Percentiles rank a stretch among this genome's conserved stretches.
Evolutionary conservation across 2,329 filamentous ascomycete genomes (phyloP).

Genomic region (Aspergillus intermedius): DNA sequence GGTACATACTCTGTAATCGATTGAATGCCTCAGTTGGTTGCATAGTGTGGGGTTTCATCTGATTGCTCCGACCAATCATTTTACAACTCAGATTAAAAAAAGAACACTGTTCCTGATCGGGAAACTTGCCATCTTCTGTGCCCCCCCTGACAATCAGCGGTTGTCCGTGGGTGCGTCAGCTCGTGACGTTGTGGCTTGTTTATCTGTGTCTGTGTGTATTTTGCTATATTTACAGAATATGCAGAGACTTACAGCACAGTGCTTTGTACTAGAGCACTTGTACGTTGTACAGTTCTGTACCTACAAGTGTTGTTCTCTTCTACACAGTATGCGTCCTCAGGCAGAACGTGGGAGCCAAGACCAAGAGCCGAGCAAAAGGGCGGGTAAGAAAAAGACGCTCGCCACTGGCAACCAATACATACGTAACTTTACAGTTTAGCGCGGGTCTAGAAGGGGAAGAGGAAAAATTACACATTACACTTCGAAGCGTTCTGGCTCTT

Average conservation of each 20-base stretch:
- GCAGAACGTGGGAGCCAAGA: too few species aligned
- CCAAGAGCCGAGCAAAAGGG: background rate
- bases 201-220: background rate
- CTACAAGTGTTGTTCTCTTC: too few species aligned
- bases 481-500: background rate
- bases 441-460: too few species aligned
- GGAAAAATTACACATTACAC: background rate
- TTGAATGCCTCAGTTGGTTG: too few species aligned
- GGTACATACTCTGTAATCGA: background rate
- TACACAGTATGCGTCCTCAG: too few species aligned
- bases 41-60: too few species aligned
- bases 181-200: constrained; percentile 15
- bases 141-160: constrained; percentile 21
- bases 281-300: too few species aligned
- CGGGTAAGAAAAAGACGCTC: background rate
- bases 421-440: too few species aligned
- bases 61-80: too few species aligned
- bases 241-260: background rate
- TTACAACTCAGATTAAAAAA: too few species aligned
- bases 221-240: background rate
- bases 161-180: constrained; percentile 17
- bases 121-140: too few species aligned
- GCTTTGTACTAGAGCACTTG: too few species aligned
- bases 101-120: background rate
- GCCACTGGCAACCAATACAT: background rate